Evolutionary conservation across 2,329 filamentous ascomycete species (phyloP), one percentile per base, ranked within the genome.

Genomic region (Colletotrichum sp.): DNA sequence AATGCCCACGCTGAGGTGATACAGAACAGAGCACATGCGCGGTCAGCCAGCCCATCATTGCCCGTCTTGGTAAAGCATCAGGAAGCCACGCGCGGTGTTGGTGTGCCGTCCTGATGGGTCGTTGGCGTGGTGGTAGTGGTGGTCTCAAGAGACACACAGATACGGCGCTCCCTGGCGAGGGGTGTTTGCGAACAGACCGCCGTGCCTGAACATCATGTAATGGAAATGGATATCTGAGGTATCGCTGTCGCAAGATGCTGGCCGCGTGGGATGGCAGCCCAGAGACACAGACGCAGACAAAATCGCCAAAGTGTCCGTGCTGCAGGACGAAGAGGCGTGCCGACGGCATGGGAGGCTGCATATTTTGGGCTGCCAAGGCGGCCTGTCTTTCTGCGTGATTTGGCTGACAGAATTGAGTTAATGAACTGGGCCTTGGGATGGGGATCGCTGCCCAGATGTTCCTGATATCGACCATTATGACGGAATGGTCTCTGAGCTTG

Each of bases 371-470:
- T 13, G 44, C 44, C 44, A 52, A 52, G 44, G 10, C 44, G 44
- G 44, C 44, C 44, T 52, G 26, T 62, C 32, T 64, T 64, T 32
- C 62, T 34, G 62, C 36, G n/a, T 32, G 62, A 64, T 16, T 24
- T 55, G 64, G 52, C 30, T 44, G 36, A 44, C 55, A 30, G 49
- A n/a, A 44, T 69, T 24, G 34, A 34, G 15, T 26, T 60, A 26
- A 32, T 62, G 18, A 26, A 32, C 24, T 70, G 18, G 28, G 28
- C 21, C 32, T 39, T 62, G 57, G 24, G 36, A 64, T 63, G 57
- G 66, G 68, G 57, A 71, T 71, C 69, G 69, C 69, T 71, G 69
- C 69, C 68, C 69, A 71, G 39, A 71, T 71, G 44, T 65, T 21
- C 59, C 60, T 65, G 30, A 65, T 65, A 36, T 64, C 39, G 60